Conservation (phyloP, 805 yeast species). For the Saccharomycopsis vini region DNA sequence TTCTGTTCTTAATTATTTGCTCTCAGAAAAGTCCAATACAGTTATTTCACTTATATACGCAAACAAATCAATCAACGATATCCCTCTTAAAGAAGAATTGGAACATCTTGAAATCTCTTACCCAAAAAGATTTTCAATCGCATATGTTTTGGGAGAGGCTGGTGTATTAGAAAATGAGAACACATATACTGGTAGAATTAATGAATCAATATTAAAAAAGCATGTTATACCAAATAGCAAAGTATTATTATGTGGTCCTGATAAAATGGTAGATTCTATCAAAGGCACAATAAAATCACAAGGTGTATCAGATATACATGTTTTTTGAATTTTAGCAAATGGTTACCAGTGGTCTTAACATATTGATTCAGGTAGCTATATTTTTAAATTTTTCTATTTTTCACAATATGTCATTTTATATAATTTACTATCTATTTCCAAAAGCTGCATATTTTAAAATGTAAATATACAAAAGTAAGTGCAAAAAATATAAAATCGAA, state of each 20-base stretch:
- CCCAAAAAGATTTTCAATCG: neutral
- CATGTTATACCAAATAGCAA: neutral
- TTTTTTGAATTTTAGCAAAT: neutral
- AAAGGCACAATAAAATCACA: neutral
- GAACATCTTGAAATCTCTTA: neutral
- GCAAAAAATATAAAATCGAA: too few species aligned
- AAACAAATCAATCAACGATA: neutral
- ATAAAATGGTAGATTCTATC: neutral
- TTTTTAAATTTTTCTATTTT: too few species aligned
- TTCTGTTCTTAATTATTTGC: neutral
- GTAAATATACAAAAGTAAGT: too few species aligned
- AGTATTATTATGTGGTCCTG: neutral
- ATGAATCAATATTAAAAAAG: neutral
- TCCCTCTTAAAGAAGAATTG: neutral
- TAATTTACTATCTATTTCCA: too few species aligned
- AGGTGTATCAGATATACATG: neutral
- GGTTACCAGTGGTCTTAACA: neutral
- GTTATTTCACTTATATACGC: neutral
- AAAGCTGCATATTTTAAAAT: too few species aligned
- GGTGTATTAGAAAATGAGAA: neutral
- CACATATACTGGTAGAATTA: neutral
- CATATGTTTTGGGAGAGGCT: neutral
- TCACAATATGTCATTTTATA: too few species aligned
- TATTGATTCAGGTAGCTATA: too few species aligned
- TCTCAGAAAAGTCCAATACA: neutral